phyloP scores from a whole-genome alignment of 2,329 filamentous ascomycete species.

The Neopestalotiopsis clavispora region DNA sequence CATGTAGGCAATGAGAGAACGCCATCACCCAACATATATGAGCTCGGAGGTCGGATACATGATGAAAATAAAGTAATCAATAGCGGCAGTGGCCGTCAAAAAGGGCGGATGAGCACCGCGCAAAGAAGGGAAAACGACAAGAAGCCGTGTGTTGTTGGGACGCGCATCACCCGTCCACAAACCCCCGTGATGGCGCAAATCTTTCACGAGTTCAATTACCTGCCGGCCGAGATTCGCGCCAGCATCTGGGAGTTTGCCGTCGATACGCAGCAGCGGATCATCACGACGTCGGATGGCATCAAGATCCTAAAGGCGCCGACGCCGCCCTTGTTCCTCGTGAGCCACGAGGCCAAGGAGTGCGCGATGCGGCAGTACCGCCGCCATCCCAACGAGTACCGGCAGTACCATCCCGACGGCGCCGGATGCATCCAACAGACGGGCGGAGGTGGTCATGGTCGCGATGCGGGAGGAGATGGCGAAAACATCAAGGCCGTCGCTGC shows the following conservation, averaged over 20 bases:
- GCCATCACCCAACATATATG: background rate
- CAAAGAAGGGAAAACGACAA: background rate
- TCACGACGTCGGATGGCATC: background rate
- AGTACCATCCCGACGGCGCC: background rate
- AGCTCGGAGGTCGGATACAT: background rate
- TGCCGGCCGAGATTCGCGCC: background rate
- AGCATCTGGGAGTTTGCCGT: background rate
- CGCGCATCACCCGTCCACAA: background rate
- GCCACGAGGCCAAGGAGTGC: slow-evolving; percentile 1
- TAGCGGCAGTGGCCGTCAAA: background rate
- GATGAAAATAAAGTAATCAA: background rate
- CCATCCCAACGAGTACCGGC: background rate
- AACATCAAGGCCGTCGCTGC: background rate
- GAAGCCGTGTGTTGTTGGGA: background rate
- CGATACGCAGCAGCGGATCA: background rate
- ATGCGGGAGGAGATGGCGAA: too few relatives aligned
- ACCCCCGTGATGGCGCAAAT: background rate
- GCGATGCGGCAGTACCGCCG: background rate
- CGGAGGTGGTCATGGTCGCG: too few relatives aligned
- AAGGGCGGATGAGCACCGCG: background rate
- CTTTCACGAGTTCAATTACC: background rate
- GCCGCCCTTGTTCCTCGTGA: background rate
- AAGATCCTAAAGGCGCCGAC: background rate
- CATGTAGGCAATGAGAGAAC: background rate
- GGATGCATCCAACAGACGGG: background rate